A percentile compares a stretch with the other conserved stretches of the same genome.
These are phyloP conservation scores for Pythium oligandrum DNA, from an alignment of 352 stramenopile species.

Conservation along the genomic window DNA sequence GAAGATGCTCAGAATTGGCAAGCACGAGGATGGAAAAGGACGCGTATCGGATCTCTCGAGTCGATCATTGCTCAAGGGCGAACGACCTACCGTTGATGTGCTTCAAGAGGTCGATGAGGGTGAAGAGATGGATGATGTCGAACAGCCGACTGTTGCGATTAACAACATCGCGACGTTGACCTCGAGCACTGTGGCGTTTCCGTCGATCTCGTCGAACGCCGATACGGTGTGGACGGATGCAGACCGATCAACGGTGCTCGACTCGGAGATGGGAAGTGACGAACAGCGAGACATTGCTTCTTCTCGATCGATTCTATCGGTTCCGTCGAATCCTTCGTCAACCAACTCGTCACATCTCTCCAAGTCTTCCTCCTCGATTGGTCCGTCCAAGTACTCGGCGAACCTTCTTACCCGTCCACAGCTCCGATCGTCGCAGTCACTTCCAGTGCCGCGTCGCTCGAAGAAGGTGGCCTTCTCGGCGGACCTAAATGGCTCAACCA, in stretches of 20 bases:
- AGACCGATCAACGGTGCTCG: conserved; percentile 15
- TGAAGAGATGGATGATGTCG: conserved; percentile 4
- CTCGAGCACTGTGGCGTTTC: conserved; percentile 11
- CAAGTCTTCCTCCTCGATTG: too few species aligned
- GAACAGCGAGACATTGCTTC: not conserved
- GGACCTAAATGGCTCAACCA: not conserved
- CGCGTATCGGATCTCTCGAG: conserved; percentile 15
- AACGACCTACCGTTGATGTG: conserved; percentile 17
- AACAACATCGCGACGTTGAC: conserved; percentile 15
- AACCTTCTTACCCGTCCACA: not conserved
- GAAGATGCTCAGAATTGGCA: conserved; percentile 53
- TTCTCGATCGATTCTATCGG: not conserved
- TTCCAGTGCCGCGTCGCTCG: not conserved
- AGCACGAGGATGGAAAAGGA: conserved; percentile 33
- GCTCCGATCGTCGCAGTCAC: not conserved
- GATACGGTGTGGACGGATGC: conserved; percentile 24
- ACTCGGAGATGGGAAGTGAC: not conserved
- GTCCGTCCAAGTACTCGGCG: not conserved
- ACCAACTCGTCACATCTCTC: too few species aligned
- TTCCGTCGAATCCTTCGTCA: not conserved
- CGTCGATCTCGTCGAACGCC: conserved; percentile 20
- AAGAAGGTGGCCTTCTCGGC: not conserved
- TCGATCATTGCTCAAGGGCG: conserved; percentile 12
- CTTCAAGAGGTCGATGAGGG: conserved; percentile 16
- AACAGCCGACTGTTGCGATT: conserved; percentile 3